Base-by-base conservation (phyloP, 768 basidiomycete species). In the Cystobasidium ongulense region DNA sequence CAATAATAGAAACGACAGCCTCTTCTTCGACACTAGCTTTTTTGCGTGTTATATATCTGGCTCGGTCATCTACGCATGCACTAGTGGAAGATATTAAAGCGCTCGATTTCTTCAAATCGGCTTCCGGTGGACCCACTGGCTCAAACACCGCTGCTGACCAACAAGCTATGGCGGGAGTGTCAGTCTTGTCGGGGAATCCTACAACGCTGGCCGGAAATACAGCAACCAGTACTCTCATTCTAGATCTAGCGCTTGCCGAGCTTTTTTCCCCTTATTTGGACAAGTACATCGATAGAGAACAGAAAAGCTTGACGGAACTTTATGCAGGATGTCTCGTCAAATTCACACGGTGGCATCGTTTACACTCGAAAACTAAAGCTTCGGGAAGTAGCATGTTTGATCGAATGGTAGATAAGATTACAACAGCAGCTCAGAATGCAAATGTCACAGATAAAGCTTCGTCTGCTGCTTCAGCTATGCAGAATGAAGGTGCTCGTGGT, bases 201-300 rank as follows among this genome's bases (percentile, higher is more conserved):
- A 29, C 33, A 4, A 31, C 36, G 4, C 29, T n/a, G 72, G 61
- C 36, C 29, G 29, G 78, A 38, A 35, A 74, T 35, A 59, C 52
- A 10, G 61, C 75, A 4, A 66, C 74, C n/a, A 66, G 68, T 38
- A 41, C 17, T 23, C 50, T 35, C 50, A 92, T 97, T 90, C 84
- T 99, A n/a, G 96, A 98, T 80, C 88, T 87, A 8, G 90, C 92
- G 8, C 88, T 96, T 87, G 96, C 97, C 75, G 96, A 98, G 79
- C 86, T 98, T 23, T 98, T 98, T 76, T 87, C 93, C 25, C 90
- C 92, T 1, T 97, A 94, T 79, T 89, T 88, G 0, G 95, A 99
- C 81, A 84, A 92, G 71, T 98, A 97, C 80, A 85, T 98, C 1
- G 96, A 98, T 78, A 87, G 88, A 50, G 96, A 99, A 83, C 90